Conservation (phyloP, 1,284 basidiomycete species). For the Anthracocystis panici-leucophaei region DNA sequence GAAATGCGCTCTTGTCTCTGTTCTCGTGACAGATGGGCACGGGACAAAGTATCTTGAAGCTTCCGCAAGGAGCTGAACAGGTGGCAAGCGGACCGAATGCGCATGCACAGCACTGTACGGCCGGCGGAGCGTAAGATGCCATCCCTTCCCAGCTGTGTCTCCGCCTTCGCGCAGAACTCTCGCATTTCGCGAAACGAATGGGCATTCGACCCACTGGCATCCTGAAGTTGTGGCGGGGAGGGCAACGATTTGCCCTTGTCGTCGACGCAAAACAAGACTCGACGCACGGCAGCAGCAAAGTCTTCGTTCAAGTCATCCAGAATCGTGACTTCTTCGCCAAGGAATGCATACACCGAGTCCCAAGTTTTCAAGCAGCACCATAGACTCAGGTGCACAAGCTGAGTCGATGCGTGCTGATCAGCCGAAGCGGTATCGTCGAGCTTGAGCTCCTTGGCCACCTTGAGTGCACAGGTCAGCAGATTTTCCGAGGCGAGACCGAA, state of each 20-base stretch:
- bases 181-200: constrained; percentile 13
- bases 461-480: constrained; percentile 31
- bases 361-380: constrained; percentile 27
- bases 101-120: constrained; percentile 14
- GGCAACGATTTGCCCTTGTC: constrained; percentile 13
- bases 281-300: background rate
- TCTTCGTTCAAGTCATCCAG: constrained; percentile 6
- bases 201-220: constrained; percentile 9
- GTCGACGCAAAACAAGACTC: constrained; percentile 13
- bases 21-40: background rate
- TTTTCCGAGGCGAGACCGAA: constrained; percentile 36
- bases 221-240: constrained; percentile 10
- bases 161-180: constrained; percentile 13
- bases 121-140: constrained; percentile 31
- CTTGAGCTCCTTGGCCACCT: constrained; percentile 23
- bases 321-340: constrained; percentile 6
- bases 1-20: constrained; percentile 14
- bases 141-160: constrained; percentile 14
- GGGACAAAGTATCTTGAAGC: constrained; percentile 2
- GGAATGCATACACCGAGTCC: constrained; percentile 21
- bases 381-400: constrained; percentile 13
- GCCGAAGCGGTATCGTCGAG: constrained; percentile 4
- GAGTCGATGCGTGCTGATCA: background rate
- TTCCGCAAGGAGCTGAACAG: constrained; percentile 9
- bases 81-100: constrained; percentile 8